Evolutionary conservation across 345 rosid genomes (phyloP), one percentile per base, ranked within the genome.

Genomic region (Rubroshorea leprosula): DNA sequence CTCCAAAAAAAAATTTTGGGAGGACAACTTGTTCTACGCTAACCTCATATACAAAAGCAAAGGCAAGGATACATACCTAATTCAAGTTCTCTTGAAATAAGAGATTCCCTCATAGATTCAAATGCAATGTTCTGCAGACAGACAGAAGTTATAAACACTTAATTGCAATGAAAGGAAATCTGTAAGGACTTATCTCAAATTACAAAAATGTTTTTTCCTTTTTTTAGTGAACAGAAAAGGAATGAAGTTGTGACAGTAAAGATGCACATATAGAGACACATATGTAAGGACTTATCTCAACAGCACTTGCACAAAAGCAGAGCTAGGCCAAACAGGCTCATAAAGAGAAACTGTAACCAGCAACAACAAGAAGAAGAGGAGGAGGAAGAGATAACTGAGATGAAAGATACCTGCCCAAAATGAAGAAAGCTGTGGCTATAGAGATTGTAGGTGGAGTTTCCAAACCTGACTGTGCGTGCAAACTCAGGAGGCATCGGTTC

Each of bases 351-450:
- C n/a, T n/a, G n/a, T n/a, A n/a, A n/a, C n/a, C n/a, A n/a, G n/a
- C n/a, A n/a, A n/a, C n/a, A n/a, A n/a, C n/a, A n/a, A 10, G 12
- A 45, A 17, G 27, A 47, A 14, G 35, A 24, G 21, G 49, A 23
- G 22, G 49, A 60, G 53, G 12, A 49, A n/a, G n/a, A 55, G 48
- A 10, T 44, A 60, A 38, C 51, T 16, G 6, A 38, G 48, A 51
- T 18, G n/a, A 51, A 54, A 3, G n/a, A 57, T 77, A 86, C 99
- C 96, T 78, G 97, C 43, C 97, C 99, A 55, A 76, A 79, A 66
- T 85, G 75, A 70, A 93, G 99, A 69, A 87, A 89, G 68, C 97
- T 93, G 63, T 93, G 91, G 76, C 94, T 89, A 60, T 83, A 89
- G 71, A 93, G 82, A 55, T 64, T 83, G 75, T 89, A 93, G 23